These are phyloP conservation scores for Strigomonas oncopelti DNA, from an alignment of 208 protist genomes.

Conservation along the genomic window DNA sequence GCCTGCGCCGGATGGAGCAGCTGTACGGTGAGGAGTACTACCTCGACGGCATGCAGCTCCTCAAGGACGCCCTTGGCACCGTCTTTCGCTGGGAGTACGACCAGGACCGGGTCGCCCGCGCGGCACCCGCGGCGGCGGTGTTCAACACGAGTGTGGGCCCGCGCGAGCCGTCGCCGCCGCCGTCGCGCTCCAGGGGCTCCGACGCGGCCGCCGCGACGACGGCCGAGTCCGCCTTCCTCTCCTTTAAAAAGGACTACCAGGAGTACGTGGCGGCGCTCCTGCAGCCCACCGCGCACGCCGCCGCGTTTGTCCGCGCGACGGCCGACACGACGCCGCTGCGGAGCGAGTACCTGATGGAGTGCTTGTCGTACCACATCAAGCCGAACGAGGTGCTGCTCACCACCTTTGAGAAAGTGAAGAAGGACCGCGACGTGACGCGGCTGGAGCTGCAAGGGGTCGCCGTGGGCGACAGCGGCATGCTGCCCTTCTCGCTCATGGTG, in stretches of 20 bases:
- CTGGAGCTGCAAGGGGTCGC: slow-evolving; percentile 32
- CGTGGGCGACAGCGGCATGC: slow-evolving; percentile 42
- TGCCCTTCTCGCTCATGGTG: slow-evolving; percentile 37
- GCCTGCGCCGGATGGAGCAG: slow-evolving; percentile 27
- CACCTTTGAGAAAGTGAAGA: slow-evolving; percentile 12
- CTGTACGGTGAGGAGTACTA: slow-evolving; percentile 47
- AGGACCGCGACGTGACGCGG: slow-evolving; percentile 14
- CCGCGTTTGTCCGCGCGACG: slow-evolving; percentile 14
- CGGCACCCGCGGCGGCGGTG: neutral
- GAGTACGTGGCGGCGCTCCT: slow-evolving; percentile 24
- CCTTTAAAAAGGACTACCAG: slow-evolving; percentile 34
- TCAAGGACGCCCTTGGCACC: slow-evolving; percentile 44
- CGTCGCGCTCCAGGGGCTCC: neutral
- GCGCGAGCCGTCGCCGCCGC: neutral
- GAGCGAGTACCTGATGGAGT: slow-evolving; percentile 59
- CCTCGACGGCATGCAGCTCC: slow-evolving; percentile 44
- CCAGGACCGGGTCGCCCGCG: neutral
- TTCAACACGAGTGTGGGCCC: neutral
- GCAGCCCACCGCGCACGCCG: slow-evolving; percentile 25
- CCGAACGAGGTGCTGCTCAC: slow-evolving; percentile 41
- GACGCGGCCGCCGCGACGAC: neutral
- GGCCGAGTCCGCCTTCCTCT: slow-evolving; percentile 22
- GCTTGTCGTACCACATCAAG: slow-evolving; percentile 34
- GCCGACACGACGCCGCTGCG: slow-evolving; percentile 36
- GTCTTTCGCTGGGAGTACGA: slow-evolving; percentile 66